phyloP scores from a whole-genome alignment of 129 eudicot species.

The Flaveria linearis region DNA sequence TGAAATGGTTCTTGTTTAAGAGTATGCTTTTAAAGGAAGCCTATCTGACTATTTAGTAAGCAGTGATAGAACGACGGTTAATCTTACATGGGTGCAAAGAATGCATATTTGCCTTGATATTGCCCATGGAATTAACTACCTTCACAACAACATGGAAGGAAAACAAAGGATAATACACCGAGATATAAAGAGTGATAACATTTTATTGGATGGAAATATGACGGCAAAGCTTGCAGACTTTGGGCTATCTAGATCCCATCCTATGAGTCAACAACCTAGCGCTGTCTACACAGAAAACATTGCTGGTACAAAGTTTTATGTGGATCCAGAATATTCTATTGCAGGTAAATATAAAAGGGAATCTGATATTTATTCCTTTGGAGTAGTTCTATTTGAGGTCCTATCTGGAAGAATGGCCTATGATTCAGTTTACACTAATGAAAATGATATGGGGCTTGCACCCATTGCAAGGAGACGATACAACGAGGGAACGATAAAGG shows the following conservation, averaged over 20 bases:
- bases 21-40: not conserved
- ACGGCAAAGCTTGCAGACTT: not conserved
- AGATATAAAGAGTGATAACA: constrained; percentile 13
- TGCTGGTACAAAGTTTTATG: not conserved
- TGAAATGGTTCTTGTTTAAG: not conserved
- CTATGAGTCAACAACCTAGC: not conserved
- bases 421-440: not conserved
- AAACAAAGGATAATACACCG: not conserved
- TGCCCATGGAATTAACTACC: not conserved
- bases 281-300: not conserved
- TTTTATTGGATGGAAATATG: not conserved
- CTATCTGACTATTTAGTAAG: not conserved
- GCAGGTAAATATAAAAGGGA: not conserved
- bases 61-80: too few relatives aligned
- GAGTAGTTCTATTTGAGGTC: constrained; percentile 1
- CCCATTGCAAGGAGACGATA: not conserved
- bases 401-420: not conserved
- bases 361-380: not conserved
- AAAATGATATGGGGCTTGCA: not conserved
- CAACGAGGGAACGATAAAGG: not conserved
- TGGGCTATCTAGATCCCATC: constrained; percentile 1
- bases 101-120: constrained; percentile 6
- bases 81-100: not conserved
- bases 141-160: not conserved
- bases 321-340: not conserved